These are phyloP conservation scores for Sugiyamaella mastotermitis DNA, from an alignment of 805 yeast species.

Conservation along the genomic window DNA sequence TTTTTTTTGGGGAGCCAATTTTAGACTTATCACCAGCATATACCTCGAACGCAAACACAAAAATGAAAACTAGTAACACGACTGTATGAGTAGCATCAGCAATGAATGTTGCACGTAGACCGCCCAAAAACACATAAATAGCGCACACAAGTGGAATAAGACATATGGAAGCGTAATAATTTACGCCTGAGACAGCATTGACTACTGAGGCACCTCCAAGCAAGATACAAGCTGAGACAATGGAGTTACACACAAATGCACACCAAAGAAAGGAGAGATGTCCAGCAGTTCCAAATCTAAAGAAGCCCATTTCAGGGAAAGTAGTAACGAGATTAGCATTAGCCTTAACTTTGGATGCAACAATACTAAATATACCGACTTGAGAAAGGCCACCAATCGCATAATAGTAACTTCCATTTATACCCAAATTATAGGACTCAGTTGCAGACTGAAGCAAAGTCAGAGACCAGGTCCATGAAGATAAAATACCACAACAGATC, in stretches of 20 bases:
- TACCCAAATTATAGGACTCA: conserved; percentile 69
- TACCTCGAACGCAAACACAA: conserved; percentile 72
- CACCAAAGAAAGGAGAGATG: conserved; percentile 58
- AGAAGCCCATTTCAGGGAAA: conserved; percentile 73
- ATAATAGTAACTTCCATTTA: conserved; percentile 72
- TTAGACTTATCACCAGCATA: conserved; percentile 59
- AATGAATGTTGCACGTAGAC: conserved; percentile 71
- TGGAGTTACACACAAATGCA: conserved; percentile 78
- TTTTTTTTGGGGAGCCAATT: conserved; percentile 74
- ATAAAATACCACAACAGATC: conserved; percentile 37
- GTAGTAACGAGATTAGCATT: conserved; percentile 90
- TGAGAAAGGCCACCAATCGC: conserved; percentile 90
- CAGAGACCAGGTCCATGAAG: conserved; percentile 89
- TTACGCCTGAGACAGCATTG: conserved; percentile 71
- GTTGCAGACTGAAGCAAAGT: conserved; percentile 69
- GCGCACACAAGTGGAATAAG: conserved; percentile 74
- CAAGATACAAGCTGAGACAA: conserved; percentile 85
- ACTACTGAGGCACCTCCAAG: conserved; percentile 87
- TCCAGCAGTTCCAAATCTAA: conserved; percentile 67
- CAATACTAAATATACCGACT: conserved; percentile 72
- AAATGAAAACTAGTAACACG: conserved; percentile 65
- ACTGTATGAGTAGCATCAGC: conserved; percentile 79
- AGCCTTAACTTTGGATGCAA: conserved; percentile 82
- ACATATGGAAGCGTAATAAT: conserved; percentile 73
- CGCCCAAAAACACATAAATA: conserved; percentile 69